Evolutionary conservation across 176 grass and related monocot species (phyloP).

Genomic region (Alopecurus myosuroides): DNA sequence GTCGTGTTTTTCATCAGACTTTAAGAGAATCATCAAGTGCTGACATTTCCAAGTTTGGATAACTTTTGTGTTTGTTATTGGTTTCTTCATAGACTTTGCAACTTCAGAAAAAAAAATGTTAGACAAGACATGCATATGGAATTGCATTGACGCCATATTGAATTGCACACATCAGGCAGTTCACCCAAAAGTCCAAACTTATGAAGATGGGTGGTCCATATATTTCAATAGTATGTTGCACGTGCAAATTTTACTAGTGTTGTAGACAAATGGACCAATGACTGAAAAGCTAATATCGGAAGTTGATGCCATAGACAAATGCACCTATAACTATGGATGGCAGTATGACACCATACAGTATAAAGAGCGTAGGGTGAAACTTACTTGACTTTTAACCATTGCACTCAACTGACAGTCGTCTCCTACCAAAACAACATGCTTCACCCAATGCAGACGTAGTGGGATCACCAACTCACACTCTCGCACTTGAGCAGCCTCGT

Average conservation of each 20-base stretch:
- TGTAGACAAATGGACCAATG: neutral
- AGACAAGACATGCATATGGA: neutral
- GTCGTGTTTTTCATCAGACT: neutral
- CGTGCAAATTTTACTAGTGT: neutral
- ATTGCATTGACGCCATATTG: neutral
- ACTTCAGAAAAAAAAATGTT: neutral
- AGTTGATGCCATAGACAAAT: neutral
- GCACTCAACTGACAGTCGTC: constrained; percentile 73
- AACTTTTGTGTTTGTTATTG: neutral
- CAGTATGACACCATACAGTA: neutral
- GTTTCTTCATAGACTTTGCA: neutral
- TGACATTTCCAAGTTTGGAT: neutral
- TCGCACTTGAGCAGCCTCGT: constrained; percentile 74
- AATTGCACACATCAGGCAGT: neutral
- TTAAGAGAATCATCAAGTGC: neutral
- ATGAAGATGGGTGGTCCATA: neutral
- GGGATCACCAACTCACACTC: constrained; percentile 80
- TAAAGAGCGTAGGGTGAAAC: neutral
- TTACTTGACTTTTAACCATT: constrained; percentile 66
- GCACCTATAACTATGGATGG: neutral
- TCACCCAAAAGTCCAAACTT: neutral
- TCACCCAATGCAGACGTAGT: constrained; percentile 45
- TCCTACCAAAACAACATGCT: constrained; percentile 72
- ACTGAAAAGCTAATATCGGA: neutral
- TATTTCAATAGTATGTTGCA: neutral